Evolutionary conservation across 257 asterid species (phyloP).

Genomic region (Striga asiatica): DNA sequence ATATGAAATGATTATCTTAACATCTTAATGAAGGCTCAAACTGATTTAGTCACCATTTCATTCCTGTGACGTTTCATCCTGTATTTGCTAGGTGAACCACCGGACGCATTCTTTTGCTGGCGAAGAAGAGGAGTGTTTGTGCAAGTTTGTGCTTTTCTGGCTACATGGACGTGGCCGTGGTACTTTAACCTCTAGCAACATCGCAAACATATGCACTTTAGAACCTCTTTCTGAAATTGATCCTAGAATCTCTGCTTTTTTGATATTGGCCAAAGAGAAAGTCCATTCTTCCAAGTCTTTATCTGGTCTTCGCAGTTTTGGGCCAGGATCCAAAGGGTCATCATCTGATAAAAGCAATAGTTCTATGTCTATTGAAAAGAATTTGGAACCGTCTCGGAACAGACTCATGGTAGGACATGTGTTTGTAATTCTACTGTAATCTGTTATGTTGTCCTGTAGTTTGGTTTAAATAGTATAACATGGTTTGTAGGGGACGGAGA

Average conservation of each 20-base stretch:
- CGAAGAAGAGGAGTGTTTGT: constrained; percentile 47
- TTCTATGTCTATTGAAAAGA: background rate
- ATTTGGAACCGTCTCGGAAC: constrained; percentile 6
- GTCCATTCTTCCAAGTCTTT: constrained; percentile 9
- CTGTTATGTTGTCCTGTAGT: background rate
- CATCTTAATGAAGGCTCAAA: background rate
- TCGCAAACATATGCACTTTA: constrained; percentile 28
- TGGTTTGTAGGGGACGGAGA: constrained; percentile 19
- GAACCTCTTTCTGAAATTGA: constrained; percentile 18
- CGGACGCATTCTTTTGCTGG: constrained; percentile 23
- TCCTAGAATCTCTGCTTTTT: constrained; percentile 30
- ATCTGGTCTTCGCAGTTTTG: background rate
- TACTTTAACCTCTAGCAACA: constrained; percentile 16
- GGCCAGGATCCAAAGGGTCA: background rate
- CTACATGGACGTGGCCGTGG: constrained; percentile 42
- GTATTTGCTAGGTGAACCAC: constrained; percentile 30
- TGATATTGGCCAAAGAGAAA: constrained; percentile 27
- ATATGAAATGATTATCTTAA: background rate
- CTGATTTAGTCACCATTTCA: background rate
- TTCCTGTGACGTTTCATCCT: constrained; percentile 7
- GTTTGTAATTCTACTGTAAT: constrained; percentile 8
- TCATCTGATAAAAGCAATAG: background rate
- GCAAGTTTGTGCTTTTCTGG: constrained; percentile 46
- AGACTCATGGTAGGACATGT: constrained; percentile 9
- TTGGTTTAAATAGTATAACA: background rate